These are phyloP conservation scores for Perkinsus marinus DNA, from an alignment of 169 alveolate genomes.

Conservation along the genomic window DNA sequence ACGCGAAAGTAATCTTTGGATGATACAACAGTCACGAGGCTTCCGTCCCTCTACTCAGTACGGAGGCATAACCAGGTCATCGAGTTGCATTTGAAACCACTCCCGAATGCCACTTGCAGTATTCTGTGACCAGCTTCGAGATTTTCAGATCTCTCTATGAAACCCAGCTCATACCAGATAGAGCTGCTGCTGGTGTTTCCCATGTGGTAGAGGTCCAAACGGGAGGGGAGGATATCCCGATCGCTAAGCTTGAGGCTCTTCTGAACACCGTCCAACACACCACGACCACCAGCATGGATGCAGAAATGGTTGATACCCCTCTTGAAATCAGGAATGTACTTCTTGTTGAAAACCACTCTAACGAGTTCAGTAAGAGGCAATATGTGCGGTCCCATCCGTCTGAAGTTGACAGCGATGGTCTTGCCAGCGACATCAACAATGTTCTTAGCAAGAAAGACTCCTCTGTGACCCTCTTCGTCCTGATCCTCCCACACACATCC, in stretches of 20 bases:
- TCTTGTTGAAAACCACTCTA: neutral
- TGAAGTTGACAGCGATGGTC: neutral
- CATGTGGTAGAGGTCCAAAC: neutral
- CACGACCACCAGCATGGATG: conserved; percentile 7
- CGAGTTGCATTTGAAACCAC: conserved; percentile 8
- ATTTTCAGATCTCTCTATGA: neutral
- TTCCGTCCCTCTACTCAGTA: neutral
- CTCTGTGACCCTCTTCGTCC: neutral
- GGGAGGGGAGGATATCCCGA: conserved; percentile 1
- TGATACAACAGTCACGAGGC: neutral
- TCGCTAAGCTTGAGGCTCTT: conserved; percentile 1
- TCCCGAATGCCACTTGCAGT: conserved; percentile 5
- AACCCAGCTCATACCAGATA: conserved; percentile 5
- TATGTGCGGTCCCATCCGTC: neutral
- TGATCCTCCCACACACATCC: neutral
- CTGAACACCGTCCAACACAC: conserved; percentile 1
- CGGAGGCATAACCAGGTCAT: neutral
- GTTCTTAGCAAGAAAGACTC: neutral
- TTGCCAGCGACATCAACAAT: conserved; percentile 6
- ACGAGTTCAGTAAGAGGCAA: neutral
- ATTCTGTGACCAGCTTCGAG: neutral
- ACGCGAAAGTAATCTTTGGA: neutral
- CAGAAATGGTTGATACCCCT: conserved; percentile 7
- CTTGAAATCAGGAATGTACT: conserved; percentile 4
- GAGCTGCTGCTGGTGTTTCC: conserved; percentile 6